Base-by-base conservation (phyloP, 768 basidiomycete genomes). In the Trametes cubensis region DNA sequence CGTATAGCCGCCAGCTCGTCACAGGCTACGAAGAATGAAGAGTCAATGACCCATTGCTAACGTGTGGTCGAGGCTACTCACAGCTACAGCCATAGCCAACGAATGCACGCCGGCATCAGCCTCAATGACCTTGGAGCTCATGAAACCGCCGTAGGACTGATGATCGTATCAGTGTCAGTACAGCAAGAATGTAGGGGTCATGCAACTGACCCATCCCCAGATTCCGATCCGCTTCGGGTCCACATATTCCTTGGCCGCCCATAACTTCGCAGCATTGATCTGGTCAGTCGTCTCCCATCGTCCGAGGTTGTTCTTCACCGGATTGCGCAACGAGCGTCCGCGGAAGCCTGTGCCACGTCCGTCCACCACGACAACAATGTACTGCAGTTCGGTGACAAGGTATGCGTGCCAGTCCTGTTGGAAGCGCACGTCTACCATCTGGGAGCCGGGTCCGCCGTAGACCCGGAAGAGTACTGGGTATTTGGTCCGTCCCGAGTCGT, bases 141-240 rank as follows among this genome's bases (percentile, higher is more conserved):
- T 92, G 76, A 94, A 99, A 0, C 97, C 96, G 11, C 96, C 96
- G 69, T 95, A 98, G 10, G 92, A 94, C 95, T 95, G 67, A 28
- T 18, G 3, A 10, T 14, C 6, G 14, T 15, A n/a, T 51, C 23
- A 62, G 49, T 50, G 6, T 34, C 48, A 45, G 25, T 14, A 20
- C 53, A 10, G 6, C 13, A 21, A n/a, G 38, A 38, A 57, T 10
- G 51, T 6, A 11, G 11, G 11, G 6, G 10, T 14, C 77, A 25
- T 26, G 10, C 5, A 0, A 44, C 90, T 72, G 64, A 94, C 93
- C 96, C 97, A 98, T 45, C 97, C 97, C 95, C 95, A 98, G 53
- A 98, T 89, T 0, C 96, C 97, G 49, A 98, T 91, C 47, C 94
- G 80, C 72, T 84, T 85, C 41, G 85, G 79, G 73, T 99, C 97